These are phyloP conservation scores for Cystofilobasidium ferigula DNA, from an alignment of 768 basidiomycete genomes.

Conservation along the genomic window DNA sequence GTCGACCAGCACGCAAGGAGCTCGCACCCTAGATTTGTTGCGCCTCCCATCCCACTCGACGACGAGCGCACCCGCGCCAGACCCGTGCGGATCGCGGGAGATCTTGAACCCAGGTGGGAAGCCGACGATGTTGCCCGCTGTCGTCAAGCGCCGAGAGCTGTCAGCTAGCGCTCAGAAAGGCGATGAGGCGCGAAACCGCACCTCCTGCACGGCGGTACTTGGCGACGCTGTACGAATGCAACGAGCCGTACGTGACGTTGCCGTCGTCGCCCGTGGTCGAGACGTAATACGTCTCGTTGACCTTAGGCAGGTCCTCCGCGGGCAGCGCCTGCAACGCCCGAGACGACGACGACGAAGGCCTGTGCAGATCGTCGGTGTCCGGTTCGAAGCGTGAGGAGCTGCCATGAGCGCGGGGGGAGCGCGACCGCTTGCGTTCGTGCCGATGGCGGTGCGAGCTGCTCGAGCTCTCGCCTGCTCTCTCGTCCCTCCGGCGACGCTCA, in stretches of 20 bases:
- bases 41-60: background rate
- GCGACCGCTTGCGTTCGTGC: background rate
- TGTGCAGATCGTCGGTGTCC: too few species aligned
- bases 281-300: slow-evolving; percentile 8
- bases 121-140: slow-evolving; percentile 23
- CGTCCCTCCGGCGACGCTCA: background rate
- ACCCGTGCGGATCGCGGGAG: background rate
- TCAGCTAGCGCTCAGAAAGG: background rate
- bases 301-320: too few species aligned
- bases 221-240: slow-evolving; percentile 5
- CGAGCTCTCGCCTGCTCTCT: background rate
- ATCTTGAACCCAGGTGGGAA: slow-evolving; percentile 17
- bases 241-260: slow-evolving; percentile 14
- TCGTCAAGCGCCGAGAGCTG: background rate
- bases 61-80: background rate
- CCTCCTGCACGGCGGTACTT: slow-evolving; percentile 19
- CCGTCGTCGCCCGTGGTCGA: slow-evolving; percentile 8
- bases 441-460: background rate
- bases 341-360: background rate
- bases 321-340: background rate
- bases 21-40: background rate
- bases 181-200: background rate
- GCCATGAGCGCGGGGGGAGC: background rate
- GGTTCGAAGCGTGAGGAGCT: too few species aligned
- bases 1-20: background rate